These are phyloP conservation scores for Cetradonia linearis DNA, from an alignment of 495 filamentous ascomycete genomes.

Conservation along the genomic window DNA sequence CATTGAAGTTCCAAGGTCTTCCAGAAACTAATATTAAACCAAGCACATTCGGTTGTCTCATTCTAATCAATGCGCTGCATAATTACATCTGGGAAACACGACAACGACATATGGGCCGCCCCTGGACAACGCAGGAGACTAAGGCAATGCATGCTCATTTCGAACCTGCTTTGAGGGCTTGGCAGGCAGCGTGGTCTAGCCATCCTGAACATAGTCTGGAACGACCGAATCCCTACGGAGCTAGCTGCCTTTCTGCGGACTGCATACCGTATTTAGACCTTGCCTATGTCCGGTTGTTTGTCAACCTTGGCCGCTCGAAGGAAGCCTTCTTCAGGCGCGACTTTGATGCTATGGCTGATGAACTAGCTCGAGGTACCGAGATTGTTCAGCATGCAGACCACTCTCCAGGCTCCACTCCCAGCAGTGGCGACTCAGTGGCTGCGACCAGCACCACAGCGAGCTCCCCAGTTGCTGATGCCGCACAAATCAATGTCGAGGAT, in stretches of 20 bases:
- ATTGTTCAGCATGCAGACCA: conserved; percentile 65
- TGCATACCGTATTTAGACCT: conserved; percentile 90
- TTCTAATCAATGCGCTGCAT: conserved; percentile 91
- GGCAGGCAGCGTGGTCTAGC: conserved; percentile 88
- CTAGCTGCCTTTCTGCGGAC: conserved; percentile 82
- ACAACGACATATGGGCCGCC: conserved; percentile 76
- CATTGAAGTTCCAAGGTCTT: conserved; percentile 36
- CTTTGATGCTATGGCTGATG: conserved; percentile 86
- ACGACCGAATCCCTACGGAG: conserved; percentile 80
- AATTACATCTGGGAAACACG: conserved; percentile 98
- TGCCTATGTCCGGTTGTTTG: conserved; percentile 86
- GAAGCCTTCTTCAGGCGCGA: conserved; percentile 93
- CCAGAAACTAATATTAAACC: conserved; percentile 62
- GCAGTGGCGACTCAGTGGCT: conserved; percentile 1
- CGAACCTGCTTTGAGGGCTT: conserved; percentile 85
- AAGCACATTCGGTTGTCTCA: conserved; percentile 87
- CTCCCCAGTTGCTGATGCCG: conserved; percentile 19
- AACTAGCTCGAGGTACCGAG: conserved; percentile 70
- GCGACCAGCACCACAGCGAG: neutral
- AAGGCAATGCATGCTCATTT: conserved; percentile 96
- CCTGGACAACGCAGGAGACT: conserved; percentile 86
- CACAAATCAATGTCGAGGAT: conserved; percentile 29
- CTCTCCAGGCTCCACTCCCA: conserved; percentile 35
- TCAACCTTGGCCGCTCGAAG: conserved; percentile 83
- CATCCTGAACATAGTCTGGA: conserved; percentile 81